A percentile compares a stretch with the other conserved stretches of the same genome.
phyloP scores from a whole-genome alignment of 352 stramenopile species.

The Pilasporangium apinafurcum region DNA sequence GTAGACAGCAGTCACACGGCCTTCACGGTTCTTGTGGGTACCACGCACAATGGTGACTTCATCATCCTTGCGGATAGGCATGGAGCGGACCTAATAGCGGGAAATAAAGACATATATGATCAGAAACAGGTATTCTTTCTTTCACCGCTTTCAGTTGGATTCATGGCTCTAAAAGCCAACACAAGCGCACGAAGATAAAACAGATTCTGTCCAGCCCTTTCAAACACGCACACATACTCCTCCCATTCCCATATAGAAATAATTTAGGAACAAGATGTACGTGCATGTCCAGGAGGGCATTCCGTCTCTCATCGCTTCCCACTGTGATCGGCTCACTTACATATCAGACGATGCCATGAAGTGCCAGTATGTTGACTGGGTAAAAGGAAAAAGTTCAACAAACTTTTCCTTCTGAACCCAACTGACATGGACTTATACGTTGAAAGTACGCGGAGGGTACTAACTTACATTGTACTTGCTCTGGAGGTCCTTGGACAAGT shows the following conservation, averaged over 20 bases:
- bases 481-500: constrained; percentile 98
- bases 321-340: constrained; percentile 65
- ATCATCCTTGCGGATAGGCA: constrained; percentile 99
- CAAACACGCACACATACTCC: no score
- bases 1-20: constrained; percentile 97
- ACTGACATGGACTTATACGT: constrained; percentile 88
- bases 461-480: constrained; percentile 99
- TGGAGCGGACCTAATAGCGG: constrained; percentile 87
- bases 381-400: no score
- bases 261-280: no score
- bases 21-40: constrained; percentile 97
- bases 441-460: constrained; percentile 82
- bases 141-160: no score
- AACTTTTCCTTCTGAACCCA: neutral
- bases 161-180: no score
- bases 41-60: constrained; percentile 98
- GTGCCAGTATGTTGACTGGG: constrained; percentile 47
- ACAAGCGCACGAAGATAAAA: no score
- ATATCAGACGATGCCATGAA: constrained; percentile 85
- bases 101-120: constrained; percentile 7
- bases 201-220: no score
- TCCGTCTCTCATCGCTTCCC: no score
- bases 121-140: no score
- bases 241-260: no score
- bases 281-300: no score